Evolutionary conservation across 345 rosid species (phyloP), one percentile per base, ranked within the genome.

Genomic region (Brassica cretica): DNA sequence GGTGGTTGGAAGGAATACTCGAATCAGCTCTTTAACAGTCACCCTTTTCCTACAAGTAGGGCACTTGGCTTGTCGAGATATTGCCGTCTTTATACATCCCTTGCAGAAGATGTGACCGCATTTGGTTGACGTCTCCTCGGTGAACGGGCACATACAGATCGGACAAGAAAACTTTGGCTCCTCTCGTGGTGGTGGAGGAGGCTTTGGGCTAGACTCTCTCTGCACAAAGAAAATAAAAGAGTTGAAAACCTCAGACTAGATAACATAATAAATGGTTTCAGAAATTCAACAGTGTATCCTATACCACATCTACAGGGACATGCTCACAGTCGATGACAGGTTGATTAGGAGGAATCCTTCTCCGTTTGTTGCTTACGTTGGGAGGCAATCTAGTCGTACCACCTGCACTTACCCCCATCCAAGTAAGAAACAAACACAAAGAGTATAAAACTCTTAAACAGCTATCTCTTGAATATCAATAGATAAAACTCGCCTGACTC

Each of bases 51-150:
- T 81, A 83, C 98, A 96, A 2, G 98, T 90, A 18, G 99, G 99
- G 74, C 99, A 96, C 81, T 89, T 93, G 4, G 68, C 82, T 80
- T 89, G 91, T 14, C 78, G 66, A 70, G 85, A 56, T 78, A 96
- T 80, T 2, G 99, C 98, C 83, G 74, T 73, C 90, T 72, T 85
- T 60, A 96, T 96, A 78, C 99, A 96, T 73, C 39, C 71, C 89
- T 87, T 90, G 75, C 99, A 96, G 88, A 93, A 96, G 68, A 96
- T 96, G 76, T 96, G 99, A 53, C 99, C 99, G 75, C 99, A 96
- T 77, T 87, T 96, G 8, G 99, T 96, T 7, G 98, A 90, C 79
- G 84, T 87, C 87, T 91, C 98, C 83, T 91, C 93, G 0, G 79
- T 87, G 33, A 96, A 83, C 12, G 91, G 88, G 39, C 90, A 86